These are phyloP conservation scores for Botrytis cinerea DNA, from an alignment of 2,329 filamentous ascomycete species.

Conservation along the genomic window DNA sequence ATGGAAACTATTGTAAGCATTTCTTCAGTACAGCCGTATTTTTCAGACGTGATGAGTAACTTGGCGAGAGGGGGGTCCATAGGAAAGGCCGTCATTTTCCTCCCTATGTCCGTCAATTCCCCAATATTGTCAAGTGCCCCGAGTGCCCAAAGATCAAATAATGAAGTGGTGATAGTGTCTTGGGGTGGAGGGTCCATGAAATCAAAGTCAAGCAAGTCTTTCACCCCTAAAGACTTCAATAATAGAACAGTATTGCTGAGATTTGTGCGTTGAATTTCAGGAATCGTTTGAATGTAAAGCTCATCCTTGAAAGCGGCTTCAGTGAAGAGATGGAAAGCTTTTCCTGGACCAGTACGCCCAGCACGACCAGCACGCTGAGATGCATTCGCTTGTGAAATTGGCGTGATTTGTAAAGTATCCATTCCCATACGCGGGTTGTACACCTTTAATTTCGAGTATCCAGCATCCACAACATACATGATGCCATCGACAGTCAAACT, in stretches of 20 bases:
- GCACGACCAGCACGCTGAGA: constrained; percentile 92
- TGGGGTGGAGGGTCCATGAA: constrained; percentile 99
- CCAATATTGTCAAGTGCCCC: constrained; percentile 93
- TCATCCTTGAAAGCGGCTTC: constrained; percentile 95
- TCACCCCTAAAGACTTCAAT: constrained; percentile 91
- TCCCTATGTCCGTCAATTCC: constrained; percentile 82
- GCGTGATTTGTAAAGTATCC: constrained; percentile 97
- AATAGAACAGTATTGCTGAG: constrained; percentile 92
- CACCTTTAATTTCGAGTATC: constrained; percentile 96
- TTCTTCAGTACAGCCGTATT: constrained; percentile 93
- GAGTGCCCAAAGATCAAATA: constrained; percentile 96
- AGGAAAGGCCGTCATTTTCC: constrained; percentile 94
- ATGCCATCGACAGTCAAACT: constrained; percentile 98
- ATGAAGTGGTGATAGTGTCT: constrained; percentile 93
- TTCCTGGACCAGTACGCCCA: constrained; percentile 90
- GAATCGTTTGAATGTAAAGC: constrained; percentile 94
- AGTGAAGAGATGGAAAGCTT: constrained; percentile 91
- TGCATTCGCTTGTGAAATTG: constrained; percentile 94
- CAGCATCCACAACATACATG: constrained; percentile 97
- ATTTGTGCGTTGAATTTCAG: constrained; percentile 96
- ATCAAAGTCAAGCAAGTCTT: constrained; percentile 92
- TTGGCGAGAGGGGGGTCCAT: constrained; percentile 98
- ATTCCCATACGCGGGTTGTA: constrained; percentile 99
- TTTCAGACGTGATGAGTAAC: constrained; percentile 84
- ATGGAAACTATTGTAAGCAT: constrained; percentile 98